Percentiles rank a stretch among this genome's conserved stretches.
Conservation (phyloP, 2,329 filamentous ascomycete species). For the Fusarium abutilonis region DNA sequence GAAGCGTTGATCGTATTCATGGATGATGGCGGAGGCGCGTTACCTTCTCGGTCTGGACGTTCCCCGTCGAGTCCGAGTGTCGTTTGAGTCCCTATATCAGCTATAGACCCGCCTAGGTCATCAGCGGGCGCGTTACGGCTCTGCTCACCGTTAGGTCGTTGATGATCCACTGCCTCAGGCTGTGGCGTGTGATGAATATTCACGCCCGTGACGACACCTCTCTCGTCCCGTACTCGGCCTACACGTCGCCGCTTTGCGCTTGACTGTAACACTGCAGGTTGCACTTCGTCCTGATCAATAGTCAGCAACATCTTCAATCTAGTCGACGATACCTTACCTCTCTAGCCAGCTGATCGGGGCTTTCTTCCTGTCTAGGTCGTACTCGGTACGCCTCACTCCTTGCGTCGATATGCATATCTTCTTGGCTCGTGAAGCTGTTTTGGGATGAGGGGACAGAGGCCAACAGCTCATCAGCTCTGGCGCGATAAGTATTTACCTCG, state of each 20-base stretch:
- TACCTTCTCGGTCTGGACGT: background rate
- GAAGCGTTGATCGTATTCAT: background rate
- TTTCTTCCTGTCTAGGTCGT: background rate
- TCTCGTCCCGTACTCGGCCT: background rate
- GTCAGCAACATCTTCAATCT: background rate
- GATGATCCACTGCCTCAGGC: background rate
- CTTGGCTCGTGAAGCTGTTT: background rate
- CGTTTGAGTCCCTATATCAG: background rate
- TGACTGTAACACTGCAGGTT: accelerated
- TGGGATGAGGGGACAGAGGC: background rate
- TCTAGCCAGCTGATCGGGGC: constrained; percentile 10
- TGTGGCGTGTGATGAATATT: background rate
- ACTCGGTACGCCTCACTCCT: accelerated
- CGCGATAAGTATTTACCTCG: background rate
- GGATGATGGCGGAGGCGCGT: background rate
- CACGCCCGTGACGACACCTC: background rate
- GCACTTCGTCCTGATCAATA: background rate
- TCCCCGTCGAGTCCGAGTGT: background rate
- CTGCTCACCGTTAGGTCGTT: background rate
- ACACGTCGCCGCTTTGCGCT: background rate
- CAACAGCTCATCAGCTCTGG: background rate
- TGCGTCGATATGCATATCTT: accelerated
- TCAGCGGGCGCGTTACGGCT: accelerated
- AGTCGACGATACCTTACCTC: background rate
- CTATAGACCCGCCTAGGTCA: background rate